A percentile compares a stretch with the other conserved stretches of the same genome.
Conservation (phyloP, 2,329 filamentous ascomycete species). For the Cercospora brassicicola region DNA sequence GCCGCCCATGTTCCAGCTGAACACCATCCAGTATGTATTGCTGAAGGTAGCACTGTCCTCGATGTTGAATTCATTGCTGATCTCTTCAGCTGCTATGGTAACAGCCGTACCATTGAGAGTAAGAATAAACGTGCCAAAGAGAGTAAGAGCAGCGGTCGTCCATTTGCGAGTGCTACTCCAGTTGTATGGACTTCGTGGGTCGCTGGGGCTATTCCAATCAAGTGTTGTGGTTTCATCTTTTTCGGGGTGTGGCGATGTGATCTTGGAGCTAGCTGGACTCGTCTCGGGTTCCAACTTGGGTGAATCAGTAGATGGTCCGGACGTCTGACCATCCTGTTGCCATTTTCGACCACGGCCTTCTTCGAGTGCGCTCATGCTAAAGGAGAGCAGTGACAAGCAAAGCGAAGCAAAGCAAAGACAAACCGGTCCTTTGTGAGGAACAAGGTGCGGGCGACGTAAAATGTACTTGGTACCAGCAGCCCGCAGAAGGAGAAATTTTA, state of each 20-base stretch:
- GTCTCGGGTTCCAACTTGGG: not conserved
- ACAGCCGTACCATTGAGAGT: conserved; percentile 43
- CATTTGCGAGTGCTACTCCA: conserved; percentile 40
- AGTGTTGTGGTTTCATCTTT: conserved; percentile 43
- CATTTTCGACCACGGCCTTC: conserved; percentile 2
- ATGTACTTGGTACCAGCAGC: not conserved
- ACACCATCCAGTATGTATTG: conserved; percentile 44
- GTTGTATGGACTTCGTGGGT: conserved; percentile 40
- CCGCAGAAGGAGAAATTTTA: not conserved
- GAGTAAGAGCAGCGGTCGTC: conserved; percentile 37
- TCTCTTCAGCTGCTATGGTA: conserved; percentile 38
- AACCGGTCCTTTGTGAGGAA: not conserved
- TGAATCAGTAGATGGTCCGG: not conserved
- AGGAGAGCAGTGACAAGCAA: not conserved
- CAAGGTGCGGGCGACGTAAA: not conserved
- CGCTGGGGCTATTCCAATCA: conserved; percentile 52
- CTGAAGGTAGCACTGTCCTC: conserved; percentile 39
- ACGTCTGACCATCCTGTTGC: conserved; percentile 4
- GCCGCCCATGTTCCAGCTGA: conserved; percentile 42
- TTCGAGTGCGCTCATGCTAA: conserved; percentile 12
- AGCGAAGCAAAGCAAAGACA: conserved; percentile 1
- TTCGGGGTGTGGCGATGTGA: conserved; percentile 9
- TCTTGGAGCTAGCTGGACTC: not conserved
- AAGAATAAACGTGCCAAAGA: conserved; percentile 38
- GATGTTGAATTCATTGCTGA: conserved; percentile 39